Conservation (phyloP, 2,329 filamentous ascomycete species). For the Curvularia verruculosa region DNA sequence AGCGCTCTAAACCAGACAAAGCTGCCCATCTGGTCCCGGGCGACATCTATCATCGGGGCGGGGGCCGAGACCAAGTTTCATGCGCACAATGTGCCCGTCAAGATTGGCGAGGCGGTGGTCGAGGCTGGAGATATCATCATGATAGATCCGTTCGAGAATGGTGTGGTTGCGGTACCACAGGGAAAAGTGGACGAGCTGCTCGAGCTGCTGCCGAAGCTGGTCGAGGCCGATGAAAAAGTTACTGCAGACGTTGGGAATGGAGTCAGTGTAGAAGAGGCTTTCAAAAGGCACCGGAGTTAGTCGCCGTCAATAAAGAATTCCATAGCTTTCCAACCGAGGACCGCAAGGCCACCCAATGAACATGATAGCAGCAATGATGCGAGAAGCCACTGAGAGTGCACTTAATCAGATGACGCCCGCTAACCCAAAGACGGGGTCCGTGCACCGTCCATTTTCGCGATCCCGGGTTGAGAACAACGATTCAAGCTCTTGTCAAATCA, state of each 20-base stretch:
- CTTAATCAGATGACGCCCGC: conserved; percentile 32
- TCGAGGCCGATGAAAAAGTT: conserved; percentile 52
- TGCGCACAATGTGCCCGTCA: conserved; percentile 54
- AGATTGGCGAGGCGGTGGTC: conserved; percentile 47
- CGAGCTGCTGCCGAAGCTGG: conserved; percentile 58
- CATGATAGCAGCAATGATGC: not conserved
- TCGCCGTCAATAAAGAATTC: not conserved
- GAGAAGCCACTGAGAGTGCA: conserved; percentile 26
- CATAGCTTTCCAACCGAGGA: not conserved
- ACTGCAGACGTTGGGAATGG: conserved; percentile 67
- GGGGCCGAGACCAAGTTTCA: conserved; percentile 64
- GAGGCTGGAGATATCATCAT: conserved; percentile 68
- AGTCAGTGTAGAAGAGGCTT: conserved; percentile 68
- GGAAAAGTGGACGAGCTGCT: conserved; percentile 66
- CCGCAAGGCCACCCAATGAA: not conserved
- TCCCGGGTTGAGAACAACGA: conserved; percentile 24
- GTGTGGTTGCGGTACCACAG: conserved; percentile 70
- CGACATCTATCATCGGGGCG: conserved; percentile 64
- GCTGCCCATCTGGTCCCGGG: conserved; percentile 65
- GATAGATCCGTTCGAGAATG: conserved; percentile 69
- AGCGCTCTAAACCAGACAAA: conserved; percentile 62
- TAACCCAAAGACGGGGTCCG: conserved; percentile 23
- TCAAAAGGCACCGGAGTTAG: conserved; percentile 59
- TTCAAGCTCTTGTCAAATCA: conserved; percentile 27
- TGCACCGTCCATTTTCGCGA: conserved; percentile 31